Evolutionary conservation across 371 early-diverging fungal species (phyloP), one percentile per base, ranked within the genome.

Genomic region (Synchytrium microbalum): DNA sequence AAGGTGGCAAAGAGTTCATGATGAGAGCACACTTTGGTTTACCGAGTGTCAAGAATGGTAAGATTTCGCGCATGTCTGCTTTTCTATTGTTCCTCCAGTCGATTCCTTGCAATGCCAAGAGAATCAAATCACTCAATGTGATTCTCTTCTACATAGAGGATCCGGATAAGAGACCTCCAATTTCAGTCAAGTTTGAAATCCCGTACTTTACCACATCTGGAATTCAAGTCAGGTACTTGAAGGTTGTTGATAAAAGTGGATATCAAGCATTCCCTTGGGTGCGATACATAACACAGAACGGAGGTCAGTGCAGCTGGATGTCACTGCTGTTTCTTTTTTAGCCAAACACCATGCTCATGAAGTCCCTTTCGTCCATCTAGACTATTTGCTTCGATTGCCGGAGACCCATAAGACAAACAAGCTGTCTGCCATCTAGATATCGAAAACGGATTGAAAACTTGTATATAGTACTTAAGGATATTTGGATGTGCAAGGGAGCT

Each of bases 191-290:
- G 76, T 98, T 95, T 72, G 98, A 98, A 73, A 95, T 98, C 61
- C 98, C 98, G 33, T 98, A 98, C 77, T 98, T 95, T 69, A 96
- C 97, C 25, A 89, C 70, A 1, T 93, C 93, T 2, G 98, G 98
- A 55, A 96, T 98, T 67, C 96, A 96, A 79, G 98, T 98, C 26
- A 85, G 97, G 67, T 98, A 98, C 73, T 84, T 98, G 58, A 98
- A 98, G 84, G 95, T 98, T 67, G 93, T 95, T 57, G 98, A 98
- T 72, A 94, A 95, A 77, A 90, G 91, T 63, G 98, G 98, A 32
- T 98, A 98, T 73, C 94, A 94, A 71, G 96, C 97, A 3, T 83
- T 96, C 66, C 98, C 98, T 46, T 98, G 98, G 98, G 98, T 98
- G 32, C 79, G 98, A 58, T 98, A 98, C 70, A 96, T 98, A 62